These are phyloP conservation scores for Ogataea saltuana DNA, from an alignment of 805 yeast species.

Conservation along the genomic window DNA sequence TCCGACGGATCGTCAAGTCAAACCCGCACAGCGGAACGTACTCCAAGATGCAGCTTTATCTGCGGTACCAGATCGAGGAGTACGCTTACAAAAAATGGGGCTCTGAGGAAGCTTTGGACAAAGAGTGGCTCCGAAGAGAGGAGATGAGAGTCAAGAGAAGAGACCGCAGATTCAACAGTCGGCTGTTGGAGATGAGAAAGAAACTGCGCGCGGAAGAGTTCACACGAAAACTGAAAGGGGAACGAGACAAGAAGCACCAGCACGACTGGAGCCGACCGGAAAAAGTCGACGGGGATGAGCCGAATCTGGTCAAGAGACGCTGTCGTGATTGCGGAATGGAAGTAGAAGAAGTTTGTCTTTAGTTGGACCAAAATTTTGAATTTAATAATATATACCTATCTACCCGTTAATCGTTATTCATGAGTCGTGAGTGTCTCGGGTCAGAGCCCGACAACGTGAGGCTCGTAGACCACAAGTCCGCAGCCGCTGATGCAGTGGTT, in stretches of 20 bases:
- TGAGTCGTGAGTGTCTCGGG: too few relatives aligned
- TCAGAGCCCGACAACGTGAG: too few relatives aligned
- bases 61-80: slow-evolving; percentile 91
- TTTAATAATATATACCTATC: not conserved
- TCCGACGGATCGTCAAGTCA: slow-evolving; percentile 82
- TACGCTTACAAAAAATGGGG: slow-evolving; percentile 96
- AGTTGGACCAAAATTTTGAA: slow-evolving; percentile 1
- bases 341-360: slow-evolving; percentile 68
- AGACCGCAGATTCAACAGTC: slow-evolving; percentile 76
- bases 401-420: not conserved
- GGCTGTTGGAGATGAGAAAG: slow-evolving; percentile 82
- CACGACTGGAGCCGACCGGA: slow-evolving; percentile 73
- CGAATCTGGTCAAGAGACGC: slow-evolving; percentile 50
- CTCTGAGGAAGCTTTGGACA: slow-evolving; percentile 80
- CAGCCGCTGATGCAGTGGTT: slow-evolving; percentile 26
- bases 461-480: slow-evolving; percentile 20
- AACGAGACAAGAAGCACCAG: slow-evolving; percentile 56
- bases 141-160: slow-evolving; percentile 66
- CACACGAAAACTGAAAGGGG: slow-evolving; percentile 67
- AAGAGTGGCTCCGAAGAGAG: slow-evolving; percentile 89
- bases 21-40: slow-evolving; percentile 91
- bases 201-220: slow-evolving; percentile 90
- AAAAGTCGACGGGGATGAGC: slow-evolving; percentile 31
- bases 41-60: slow-evolving; percentile 88
- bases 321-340: slow-evolving; percentile 84